Base-by-base conservation (phyloP, 2,329 filamentous ascomycete species). In the Claviceps sp. region DNA sequence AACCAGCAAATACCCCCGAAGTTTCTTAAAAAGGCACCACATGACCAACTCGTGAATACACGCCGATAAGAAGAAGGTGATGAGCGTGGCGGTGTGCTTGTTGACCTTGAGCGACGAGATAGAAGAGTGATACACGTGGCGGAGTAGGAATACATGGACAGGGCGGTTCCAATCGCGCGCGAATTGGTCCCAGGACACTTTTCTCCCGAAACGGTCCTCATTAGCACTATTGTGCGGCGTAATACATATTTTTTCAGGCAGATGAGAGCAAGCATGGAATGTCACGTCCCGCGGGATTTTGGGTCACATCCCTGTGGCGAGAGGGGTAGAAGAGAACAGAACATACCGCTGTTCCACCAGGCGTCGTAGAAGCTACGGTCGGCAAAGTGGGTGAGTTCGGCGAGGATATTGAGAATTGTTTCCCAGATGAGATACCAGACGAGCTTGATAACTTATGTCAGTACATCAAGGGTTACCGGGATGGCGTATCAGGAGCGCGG, bases 351-450 rank as follows among this genome's bases (percentile, higher is more conserved):
- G 57, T 82, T 82, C 79, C 79, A 82, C 79, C 79, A 83, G 48
- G 76, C 74, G 41, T 75, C 73, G 59, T 82, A 82, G 65, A 89
- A 89, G 55, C 80, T 83, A 47, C 86, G 78, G 63, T 90, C 87
- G 4, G 86, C 85, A 63, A 90, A 91, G 56, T 75, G 73, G 0
- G 85, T 89, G 52, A 90, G 64, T 65, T 91, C 87, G 4, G 85
- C 87, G 22, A 90, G 72, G 14, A 87, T 77, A 63, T 90, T 90
- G 54, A 89, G 72, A 38, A 84, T 77, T 3, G 79, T 80, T 64
- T 85, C 81, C 87, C 87, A 91, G 57, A 90, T 89, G 30, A 91
- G 76, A 63, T 89, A 90, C 83, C 86, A 91, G 0, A 80, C 76
- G 53, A 88, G 75, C 20, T 44, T 46, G 16, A 1, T 11, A 5